Base-by-base conservation (phyloP, 257 asterid genomes). In the Nicotiana paniculata region DNA sequence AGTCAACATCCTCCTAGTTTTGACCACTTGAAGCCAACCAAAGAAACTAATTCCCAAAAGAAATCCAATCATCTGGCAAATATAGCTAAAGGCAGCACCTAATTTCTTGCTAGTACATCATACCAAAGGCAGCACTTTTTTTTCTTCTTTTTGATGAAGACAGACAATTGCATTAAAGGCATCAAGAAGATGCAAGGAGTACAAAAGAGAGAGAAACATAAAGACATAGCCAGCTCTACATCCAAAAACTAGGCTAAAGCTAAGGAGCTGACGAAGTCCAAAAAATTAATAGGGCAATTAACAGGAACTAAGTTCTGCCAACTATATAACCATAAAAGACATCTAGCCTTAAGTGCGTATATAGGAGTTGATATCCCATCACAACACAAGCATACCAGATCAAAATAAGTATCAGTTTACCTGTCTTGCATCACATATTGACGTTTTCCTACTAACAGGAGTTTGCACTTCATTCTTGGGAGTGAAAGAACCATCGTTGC, bases 371-470 rank as follows among this genome's bases (percentile, higher is more conserved):
- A 43, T 43, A 43, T 43, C 51, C 12, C 51, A 43, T 75, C 80
- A 74, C 61, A 28, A 15, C 43, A 75, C 64, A 26, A 51, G 28
- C 46, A 75, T 7, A 13, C 16, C 9, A 24, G 1, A 74, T 5
- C 12, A 75, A 75, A 75, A 28, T 64, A 32, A 53, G 32, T 67
- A 64, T 28, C 28, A 67, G 82, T 33, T 63, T 83, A 93, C 98
- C 97, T 89, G 88, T 64, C 88, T 88, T 4, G 88, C 84, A 84
- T 90, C 87, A 89, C 89, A 87, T 8, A 82, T 78, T 62, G 85
- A 64, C 67, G 91, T 67, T 84, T 88, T 88, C 30, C 88, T 93
- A 81, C 90, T 90, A 9, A 84, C 85, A 83, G 91, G 93, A 88
- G 86, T 82, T 53, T 57, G 88, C 69, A 61, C 32, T 83, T 77